A percentile compares a stretch with the other conserved stretches of the same genome.
Evolutionary conservation across 2,329 filamentous ascomycete species (phyloP).

Genomic region (Helotiales sp.): DNA sequence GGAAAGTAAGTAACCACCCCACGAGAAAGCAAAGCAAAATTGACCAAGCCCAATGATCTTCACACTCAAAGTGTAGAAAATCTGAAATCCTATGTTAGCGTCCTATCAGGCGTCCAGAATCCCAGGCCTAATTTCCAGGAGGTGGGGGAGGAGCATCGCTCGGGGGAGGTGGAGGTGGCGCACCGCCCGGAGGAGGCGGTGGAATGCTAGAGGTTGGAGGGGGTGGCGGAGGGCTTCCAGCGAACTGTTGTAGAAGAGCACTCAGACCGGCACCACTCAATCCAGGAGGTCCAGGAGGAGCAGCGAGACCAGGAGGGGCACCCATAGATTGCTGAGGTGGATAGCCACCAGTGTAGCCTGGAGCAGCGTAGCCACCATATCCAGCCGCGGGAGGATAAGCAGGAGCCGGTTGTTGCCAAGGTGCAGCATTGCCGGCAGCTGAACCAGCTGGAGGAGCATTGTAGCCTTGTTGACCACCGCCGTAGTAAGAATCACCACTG

Average conservation of each 20-base stretch:
- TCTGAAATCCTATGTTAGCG: slow-evolving; percentile 25
- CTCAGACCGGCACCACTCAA: slow-evolving; percentile 63
- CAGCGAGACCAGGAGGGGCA: slow-evolving; percentile 48
- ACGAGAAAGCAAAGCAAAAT: slow-evolving; percentile 2
- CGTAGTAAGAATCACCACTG: slow-evolving; percentile 53
- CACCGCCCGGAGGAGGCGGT: slow-evolving; percentile 55
- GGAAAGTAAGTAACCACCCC: slow-evolving; percentile 9
- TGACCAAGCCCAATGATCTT: neutral
- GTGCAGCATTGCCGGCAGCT: slow-evolving; percentile 46
- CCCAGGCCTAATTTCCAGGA: slow-evolving; percentile 26
- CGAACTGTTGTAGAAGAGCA: slow-evolving; percentile 70
- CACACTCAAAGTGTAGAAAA: slow-evolving; percentile 7
- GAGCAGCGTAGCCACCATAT: slow-evolving; percentile 59
- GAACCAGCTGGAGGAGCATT: slow-evolving; percentile 58
- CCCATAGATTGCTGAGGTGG: slow-evolving; percentile 51
- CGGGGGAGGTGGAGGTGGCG: slow-evolving; percentile 68
- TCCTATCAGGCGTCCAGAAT: neutral
- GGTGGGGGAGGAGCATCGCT: slow-evolving; percentile 35
- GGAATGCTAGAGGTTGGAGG: slow-evolving; percentile 56
- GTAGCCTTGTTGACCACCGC: slow-evolving; percentile 52
- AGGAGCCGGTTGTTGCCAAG: slow-evolving; percentile 50
- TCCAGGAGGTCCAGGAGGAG: slow-evolving; percentile 53
- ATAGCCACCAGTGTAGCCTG: slow-evolving; percentile 48
- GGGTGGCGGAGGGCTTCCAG: slow-evolving; percentile 52
- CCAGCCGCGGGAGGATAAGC: slow-evolving; percentile 54